phyloP scores from a whole-genome alignment of 768 basidiomycete species.

The Rubroboletus satanas region DNA sequence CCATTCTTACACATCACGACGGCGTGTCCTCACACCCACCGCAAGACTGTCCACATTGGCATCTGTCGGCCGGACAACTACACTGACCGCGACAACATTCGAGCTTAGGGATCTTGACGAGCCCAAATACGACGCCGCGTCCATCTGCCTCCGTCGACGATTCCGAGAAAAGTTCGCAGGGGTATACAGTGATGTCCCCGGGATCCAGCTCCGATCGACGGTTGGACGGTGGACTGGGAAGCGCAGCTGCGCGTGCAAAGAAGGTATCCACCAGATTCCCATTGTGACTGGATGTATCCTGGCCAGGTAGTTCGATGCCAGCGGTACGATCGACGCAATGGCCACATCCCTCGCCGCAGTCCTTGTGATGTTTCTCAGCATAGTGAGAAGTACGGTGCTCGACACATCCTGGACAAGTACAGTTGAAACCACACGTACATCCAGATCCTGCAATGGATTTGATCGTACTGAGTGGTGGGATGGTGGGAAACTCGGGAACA shows the following conservation, averaged over 20 bases:
- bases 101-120: slow-evolving; percentile 58
- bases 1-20: not conserved
- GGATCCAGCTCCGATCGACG: slow-evolving; percentile 45
- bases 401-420: slow-evolving; percentile 70
- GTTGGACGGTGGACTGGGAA: slow-evolving; percentile 54
- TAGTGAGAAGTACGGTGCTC: slow-evolving; percentile 59
- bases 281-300: slow-evolving; percentile 4
- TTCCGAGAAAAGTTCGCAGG: slow-evolving; percentile 34
- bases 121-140: slow-evolving; percentile 42
- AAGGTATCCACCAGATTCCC: slow-evolving; percentile 54
- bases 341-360: slow-evolving; percentile 51
- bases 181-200: slow-evolving; percentile 48
- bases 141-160: slow-evolving; percentile 36
- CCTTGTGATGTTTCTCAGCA: slow-evolving; percentile 34
- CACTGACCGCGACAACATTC: slow-evolving; percentile 65
- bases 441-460: slow-evolving; percentile 61
- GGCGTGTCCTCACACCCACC: slow-evolving; percentile 38
- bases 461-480: slow-evolving; percentile 59
- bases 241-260: slow-evolving; percentile 62
- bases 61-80: slow-evolving; percentile 50
- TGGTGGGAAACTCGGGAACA: slow-evolving; percentile 47
- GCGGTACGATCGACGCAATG: slow-evolving; percentile 56
- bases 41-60: slow-evolving; percentile 57
- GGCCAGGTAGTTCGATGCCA: slow-evolving; percentile 43
- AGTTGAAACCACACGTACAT: slow-evolving; percentile 67